Percentiles rank a stretch among this genome's conserved stretches.
Conservation (phyloP, 106 monocot genomes). For the Agapanthus africanus region DNA sequence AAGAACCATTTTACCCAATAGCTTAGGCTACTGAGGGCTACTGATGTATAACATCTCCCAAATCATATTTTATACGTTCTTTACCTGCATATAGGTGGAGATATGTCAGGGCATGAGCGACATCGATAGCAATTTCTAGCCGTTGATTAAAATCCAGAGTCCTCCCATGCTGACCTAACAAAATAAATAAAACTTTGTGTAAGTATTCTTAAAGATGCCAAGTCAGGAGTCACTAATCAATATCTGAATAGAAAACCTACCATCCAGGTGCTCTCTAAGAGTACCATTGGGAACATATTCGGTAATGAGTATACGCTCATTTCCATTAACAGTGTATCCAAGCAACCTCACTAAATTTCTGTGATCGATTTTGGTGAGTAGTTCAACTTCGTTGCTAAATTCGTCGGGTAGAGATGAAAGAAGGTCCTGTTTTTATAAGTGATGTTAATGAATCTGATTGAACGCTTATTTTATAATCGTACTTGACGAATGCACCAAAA, state of each 20-base stretch:
- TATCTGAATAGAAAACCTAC: slow-evolving; percentile 36
- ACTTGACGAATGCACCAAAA: too few relatives aligned
- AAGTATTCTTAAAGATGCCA: neutral
- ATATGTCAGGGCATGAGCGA: slow-evolving; percentile 84
- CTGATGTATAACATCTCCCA: too few relatives aligned
- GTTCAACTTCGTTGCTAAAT: slow-evolving; percentile 63
- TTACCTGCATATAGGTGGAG: slow-evolving; percentile 79
- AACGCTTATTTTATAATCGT: too few relatives aligned
- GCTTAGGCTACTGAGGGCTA: too few relatives aligned
- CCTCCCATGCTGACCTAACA: slow-evolving; percentile 46
- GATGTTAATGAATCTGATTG: too few relatives aligned
- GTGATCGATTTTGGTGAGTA: slow-evolving; percentile 69
- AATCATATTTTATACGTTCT: neutral
- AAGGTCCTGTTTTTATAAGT: slow-evolving; percentile 37
- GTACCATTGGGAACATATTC: slow-evolving; percentile 82
- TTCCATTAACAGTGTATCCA: slow-evolving; percentile 52
- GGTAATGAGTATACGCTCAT: slow-evolving; percentile 54
- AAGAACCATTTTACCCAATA: too few relatives aligned
- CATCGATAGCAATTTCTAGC: slow-evolving; percentile 73
- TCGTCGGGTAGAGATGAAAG: slow-evolving; percentile 34
- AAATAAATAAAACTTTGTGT: neutral
- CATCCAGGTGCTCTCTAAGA: slow-evolving; percentile 80
- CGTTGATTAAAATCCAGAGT: slow-evolving; percentile 64
- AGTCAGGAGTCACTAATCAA: neutral
- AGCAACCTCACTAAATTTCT: slow-evolving; percentile 59